phyloP scores from a whole-genome alignment of 768 basidiomycete genomes.

The Suillus americanus region DNA sequence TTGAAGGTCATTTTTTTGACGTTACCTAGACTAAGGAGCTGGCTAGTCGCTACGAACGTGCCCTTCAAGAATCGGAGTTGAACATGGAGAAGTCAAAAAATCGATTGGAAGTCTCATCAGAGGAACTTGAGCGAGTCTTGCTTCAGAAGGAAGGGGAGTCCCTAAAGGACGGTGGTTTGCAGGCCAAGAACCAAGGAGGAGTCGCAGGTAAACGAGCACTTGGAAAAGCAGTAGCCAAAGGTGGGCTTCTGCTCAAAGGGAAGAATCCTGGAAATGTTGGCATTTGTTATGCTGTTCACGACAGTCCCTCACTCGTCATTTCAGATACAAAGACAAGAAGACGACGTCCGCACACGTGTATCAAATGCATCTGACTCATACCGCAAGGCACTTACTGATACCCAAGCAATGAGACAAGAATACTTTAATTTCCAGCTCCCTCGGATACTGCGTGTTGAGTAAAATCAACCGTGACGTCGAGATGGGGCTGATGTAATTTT shows the following conservation, averaged over 20 bases:
- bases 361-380: slow-evolving; percentile 86
- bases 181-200: slow-evolving; percentile 56
- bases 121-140: slow-evolving; percentile 90
- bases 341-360: slow-evolving; percentile 86
- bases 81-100: slow-evolving; percentile 86
- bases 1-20: slow-evolving; percentile 9
- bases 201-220: slow-evolving; percentile 77
- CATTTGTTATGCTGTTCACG: slow-evolving; percentile 16
- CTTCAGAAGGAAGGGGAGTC: slow-evolving; percentile 96
- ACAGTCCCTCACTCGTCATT: slow-evolving; percentile 12
- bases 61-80: slow-evolving; percentile 83
- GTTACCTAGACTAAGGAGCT: slow-evolving; percentile 83
- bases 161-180: slow-evolving; percentile 75
- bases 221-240: slow-evolving; percentile 90
- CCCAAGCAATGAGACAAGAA: slow-evolving; percentile 89
- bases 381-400: slow-evolving; percentile 86
- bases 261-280: slow-evolving; percentile 86
- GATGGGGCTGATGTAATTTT: slow-evolving; percentile 12
- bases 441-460: slow-evolving; percentile 67
- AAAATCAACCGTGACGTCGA: background rate
- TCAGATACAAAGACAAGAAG: slow-evolving; percentile 90
- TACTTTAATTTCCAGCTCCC: slow-evolving; percentile 98
- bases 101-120: slow-evolving; percentile 84
- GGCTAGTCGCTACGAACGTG: slow-evolving; percentile 83
- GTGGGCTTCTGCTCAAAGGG: slow-evolving; percentile 85